Evolutionary conservation across 257 asterid species (phyloP), one percentile per base, ranked within the genome.

Genomic region (Salvia hispanica): DNA sequence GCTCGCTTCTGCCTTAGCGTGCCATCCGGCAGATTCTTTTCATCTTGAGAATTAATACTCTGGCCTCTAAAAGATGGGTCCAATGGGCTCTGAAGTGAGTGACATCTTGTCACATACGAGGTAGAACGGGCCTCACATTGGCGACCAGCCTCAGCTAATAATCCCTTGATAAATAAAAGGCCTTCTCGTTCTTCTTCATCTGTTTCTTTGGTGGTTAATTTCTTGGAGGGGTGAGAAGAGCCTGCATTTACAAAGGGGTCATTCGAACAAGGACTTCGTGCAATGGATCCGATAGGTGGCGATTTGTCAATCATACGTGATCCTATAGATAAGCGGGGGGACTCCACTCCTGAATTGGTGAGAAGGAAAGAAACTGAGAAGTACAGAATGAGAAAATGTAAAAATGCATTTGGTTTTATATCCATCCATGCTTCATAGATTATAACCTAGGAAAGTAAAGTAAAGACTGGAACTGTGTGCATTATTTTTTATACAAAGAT

Each of bases 211-310:
- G 75, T 58, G 52, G 82, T 70, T 28, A 84, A 71, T 56, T 80
- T 74, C 56, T 77, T 80, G 28, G 51, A 21, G 40, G 86, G 84
- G 70, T 76, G 82, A 14, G 90, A 82, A 34, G 85, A 79, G 77
- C 88, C 83, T 10, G 91, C 78, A 61, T 86, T 84, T 56, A 78
- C 40, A 69, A 81, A 79, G 36, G 85, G 73, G 55, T 84, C 88
- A 0, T 87, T 86, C 84, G 84, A 80, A 50, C 88, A 79, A 21
- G 85, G 81, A 43, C 90, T 79, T n/a, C 96, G 93, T 2, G 97
- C 82, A 56, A 90, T 82, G 68, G 98, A 87, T 64, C 97, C 98
- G 73, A 90, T 92, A 15, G 93, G 97, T 31, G 97, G 98, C 51
- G 98, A 92, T 72, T 92, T 92, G 78, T 83, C 98, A 42, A 92